Evolutionary conservation across 805 yeast genomes (phyloP), one percentile per base, ranked within the genome.

Genomic region (Ogataea pignaliae): DNA sequence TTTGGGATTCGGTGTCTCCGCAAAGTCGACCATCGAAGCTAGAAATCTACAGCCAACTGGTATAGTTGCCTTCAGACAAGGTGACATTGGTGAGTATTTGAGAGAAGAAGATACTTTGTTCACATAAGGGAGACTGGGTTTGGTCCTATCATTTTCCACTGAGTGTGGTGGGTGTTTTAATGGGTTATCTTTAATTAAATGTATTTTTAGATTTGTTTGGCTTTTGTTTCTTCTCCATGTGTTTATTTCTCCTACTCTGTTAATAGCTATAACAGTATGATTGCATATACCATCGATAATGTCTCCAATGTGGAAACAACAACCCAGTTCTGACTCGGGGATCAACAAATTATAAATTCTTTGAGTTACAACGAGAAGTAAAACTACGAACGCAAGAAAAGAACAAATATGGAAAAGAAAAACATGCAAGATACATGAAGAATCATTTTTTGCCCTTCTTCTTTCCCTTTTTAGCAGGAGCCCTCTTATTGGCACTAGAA

Each of bases 101-200:
- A 89, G 99, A 77, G 98, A 93, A 59, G 99, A 93, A 73, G 98
- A 93, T 66, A 88, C 97, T 34, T 70, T 91, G 54, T 91, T 91
- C 61, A 87, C 97, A 21, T 89, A 71, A 58, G 18, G 29, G 18
- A n/a, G 15, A 9, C 29, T 43, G 28, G 2, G 17, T 29, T 10
- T 26, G 14, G 5, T 39, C 39, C 21, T 33, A 36, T 1, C 40
- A 14, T 9, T 40, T 37, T 13, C 37, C 13, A 7, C 43, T 26
- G 12, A 43, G 28, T 14, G 29, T 14, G 26, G 29, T 14, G 26
- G 26, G 7, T 21, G 26, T 21, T 21, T 21, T 21, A 21, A 21
- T 21, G 26, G 26, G 26, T 21, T 21, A 21, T 21, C 26, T 21
- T 21, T 21, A 7, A 21, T 21, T 21, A 21, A 21, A 5, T 21